Base-by-base conservation (phyloP, 257 asterid genomes). In the Leptodermis oblonga region DNA sequence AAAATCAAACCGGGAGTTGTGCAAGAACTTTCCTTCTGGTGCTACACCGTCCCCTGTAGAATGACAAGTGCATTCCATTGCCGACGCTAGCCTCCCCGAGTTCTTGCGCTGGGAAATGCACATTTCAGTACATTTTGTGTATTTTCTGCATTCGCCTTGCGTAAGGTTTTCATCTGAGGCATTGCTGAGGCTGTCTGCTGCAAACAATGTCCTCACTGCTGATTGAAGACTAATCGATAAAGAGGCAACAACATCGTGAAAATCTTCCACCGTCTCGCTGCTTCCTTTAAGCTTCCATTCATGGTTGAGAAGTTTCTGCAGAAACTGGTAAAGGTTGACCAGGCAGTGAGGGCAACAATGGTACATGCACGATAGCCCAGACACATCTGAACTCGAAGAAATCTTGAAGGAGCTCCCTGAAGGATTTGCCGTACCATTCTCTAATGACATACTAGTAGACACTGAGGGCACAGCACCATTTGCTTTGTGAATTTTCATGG, bases 321-420 rank as follows among this genome's bases (percentile, higher is more conserved):
- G 58, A 65, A 78, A 56, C 73, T 71, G 73, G 31, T 71, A 82
- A 58, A 94, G 97, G 71, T 83, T 86, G 77, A 52, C 66, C 34
- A 84, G 62, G 77, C 97, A 94, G 43, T 78, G 83, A 48, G 86
- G 67, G 77, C 99, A 94, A 72, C 97, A 87, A 67, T 70, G 79
- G 81, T 87, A 88, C 71, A 71, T 67, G 79, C 96, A 91, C 45
- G 54, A 70, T 42, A 74, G 69, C 33, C 58, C 65, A 45, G 87
- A 65, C 67, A 43, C 73, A 51, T 63, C 51, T 41, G 65, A 33
- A 70, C 74, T 5, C 34, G 73, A 33, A 70, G 82, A 64, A 34
- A 41, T 73, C 31, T 41, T 70, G 17, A 56, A 65, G 63, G 71
- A 60, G 73, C 23, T 52, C 67, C 69, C 79, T 48, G 67, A 68